Percentiles rank a stretch among this genome's conserved stretches.
Evolutionary conservation across 495 filamentous ascomycete genomes (phyloP).

Genomic region (Daldinia caldariorum): DNA sequence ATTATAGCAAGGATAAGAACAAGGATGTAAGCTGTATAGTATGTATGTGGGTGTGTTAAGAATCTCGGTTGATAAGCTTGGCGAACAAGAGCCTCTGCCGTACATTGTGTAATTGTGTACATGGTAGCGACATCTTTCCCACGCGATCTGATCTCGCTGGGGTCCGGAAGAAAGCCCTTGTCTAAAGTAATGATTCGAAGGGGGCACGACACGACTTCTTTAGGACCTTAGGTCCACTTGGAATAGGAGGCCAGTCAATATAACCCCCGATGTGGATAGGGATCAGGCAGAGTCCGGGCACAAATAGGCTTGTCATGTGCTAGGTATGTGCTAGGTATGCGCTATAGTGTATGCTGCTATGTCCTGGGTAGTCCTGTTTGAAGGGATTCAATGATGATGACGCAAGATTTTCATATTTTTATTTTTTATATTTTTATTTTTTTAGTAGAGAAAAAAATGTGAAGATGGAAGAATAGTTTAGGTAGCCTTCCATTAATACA

Average conservation of each 20-base stretch:
- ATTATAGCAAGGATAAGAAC: conserved; percentile 33
- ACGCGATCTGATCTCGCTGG: conserved; percentile 31
- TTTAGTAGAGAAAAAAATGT: neutral
- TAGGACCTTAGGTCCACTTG: conserved; percentile 16
- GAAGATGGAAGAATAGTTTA: neutral
- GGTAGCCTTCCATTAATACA: neutral
- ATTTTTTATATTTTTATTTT: too few relatives aligned
- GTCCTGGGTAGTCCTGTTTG: conserved; percentile 1
- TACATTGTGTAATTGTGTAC: conserved; percentile 12
- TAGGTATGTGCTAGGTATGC: neutral
- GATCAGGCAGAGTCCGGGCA: neutral
- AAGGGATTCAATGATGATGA: conserved; percentile 12
- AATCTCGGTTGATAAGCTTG: conserved; percentile 46
- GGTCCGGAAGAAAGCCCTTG: conserved; percentile 23
- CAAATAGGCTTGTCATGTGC: conserved; percentile 19
- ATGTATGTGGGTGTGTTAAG: conserved; percentile 31
- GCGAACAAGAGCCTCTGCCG: conserved; percentile 42
- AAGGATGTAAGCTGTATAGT: conserved; percentile 29
- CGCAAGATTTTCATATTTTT: too few relatives aligned
- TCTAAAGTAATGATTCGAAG: neutral
- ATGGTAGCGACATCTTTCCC: conserved; percentile 26
- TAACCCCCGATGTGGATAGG: neutral
- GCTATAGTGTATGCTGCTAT: neutral
- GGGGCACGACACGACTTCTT: neutral
- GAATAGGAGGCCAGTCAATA: conserved; percentile 5